Evolutionary conservation across 192 early-diverging fungal species (phyloP).

Genomic region (Lobosporangium transversale): DNA sequence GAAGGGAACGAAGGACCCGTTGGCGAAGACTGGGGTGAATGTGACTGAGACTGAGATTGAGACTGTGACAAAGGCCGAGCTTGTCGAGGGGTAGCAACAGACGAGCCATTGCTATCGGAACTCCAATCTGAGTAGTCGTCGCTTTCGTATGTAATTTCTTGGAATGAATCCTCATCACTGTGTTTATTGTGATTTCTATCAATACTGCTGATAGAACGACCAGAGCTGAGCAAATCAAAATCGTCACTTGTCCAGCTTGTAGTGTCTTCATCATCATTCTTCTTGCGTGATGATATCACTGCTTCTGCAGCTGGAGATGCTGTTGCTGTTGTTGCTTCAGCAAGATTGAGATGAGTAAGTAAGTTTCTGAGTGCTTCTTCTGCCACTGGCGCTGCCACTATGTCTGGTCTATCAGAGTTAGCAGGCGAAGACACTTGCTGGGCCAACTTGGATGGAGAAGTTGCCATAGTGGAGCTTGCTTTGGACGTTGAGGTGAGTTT

Average conservation of each 20-base stretch:
- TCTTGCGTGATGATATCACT: neutral
- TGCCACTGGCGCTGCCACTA: no score
- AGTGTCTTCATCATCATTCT: no score
- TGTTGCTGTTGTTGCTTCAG: no score
- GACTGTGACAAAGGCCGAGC: neutral
- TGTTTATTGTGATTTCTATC: neutral
- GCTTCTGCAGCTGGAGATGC: neutral
- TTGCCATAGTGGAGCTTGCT: no score
- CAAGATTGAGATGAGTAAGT: no score
- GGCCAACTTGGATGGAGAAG: no score
- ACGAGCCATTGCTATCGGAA: neutral
- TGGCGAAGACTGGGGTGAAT: neutral
- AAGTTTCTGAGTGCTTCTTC: no score
- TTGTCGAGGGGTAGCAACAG: neutral
- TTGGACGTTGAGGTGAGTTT: neutral
- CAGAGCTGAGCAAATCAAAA: neutral
- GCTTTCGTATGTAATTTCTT: neutral
- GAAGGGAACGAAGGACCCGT: neutral
- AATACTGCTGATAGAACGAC: neutral
- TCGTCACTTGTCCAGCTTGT: neutral
- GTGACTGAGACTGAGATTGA: neutral
- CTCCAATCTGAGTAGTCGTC: constrained; percentile 4
- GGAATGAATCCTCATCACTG: neutral
- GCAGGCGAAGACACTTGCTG: no score
- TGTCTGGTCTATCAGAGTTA: no score